Evolutionary conservation across 805 yeast species (phyloP).

Genomic region (Kluyveromyces wickerhamii): DNA sequence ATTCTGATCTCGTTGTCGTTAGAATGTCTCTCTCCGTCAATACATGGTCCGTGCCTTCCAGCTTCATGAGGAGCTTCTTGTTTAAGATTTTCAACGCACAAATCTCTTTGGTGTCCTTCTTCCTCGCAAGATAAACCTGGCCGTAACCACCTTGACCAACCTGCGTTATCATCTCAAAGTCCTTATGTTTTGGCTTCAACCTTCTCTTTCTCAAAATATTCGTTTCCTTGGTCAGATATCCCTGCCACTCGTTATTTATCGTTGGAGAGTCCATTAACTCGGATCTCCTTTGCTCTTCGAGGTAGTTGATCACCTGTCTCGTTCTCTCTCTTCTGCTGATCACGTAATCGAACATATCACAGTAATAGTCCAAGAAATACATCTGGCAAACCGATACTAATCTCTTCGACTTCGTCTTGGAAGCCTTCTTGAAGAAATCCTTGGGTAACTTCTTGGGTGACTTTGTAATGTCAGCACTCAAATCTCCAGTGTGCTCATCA

Average conservation of each 20-base stretch:
- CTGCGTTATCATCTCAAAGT: constrained; percentile 93
- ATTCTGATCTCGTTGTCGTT: constrained; percentile 91
- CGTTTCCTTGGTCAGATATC: constrained; percentile 77
- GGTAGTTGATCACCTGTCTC: constrained; percentile 54
- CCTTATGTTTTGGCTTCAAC: constrained; percentile 86
- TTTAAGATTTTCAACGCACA: constrained; percentile 91
- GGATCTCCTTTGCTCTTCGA: constrained; percentile 29
- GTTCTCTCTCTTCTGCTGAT: constrained; percentile 78
- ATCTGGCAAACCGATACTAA: constrained; percentile 86
- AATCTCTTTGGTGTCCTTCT: constrained; percentile 88
- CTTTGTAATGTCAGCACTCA: constrained; percentile 19
- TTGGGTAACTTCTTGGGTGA: constrained; percentile 32
- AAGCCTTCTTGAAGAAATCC: constrained; percentile 52
- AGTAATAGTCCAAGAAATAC: constrained; percentile 90
- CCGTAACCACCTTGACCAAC: constrained; percentile 99
- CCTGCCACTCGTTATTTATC: constrained; percentile 58
- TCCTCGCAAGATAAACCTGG: constrained; percentile 92
- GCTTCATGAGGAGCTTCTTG: constrained; percentile 74
- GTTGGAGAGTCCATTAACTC: constrained; percentile 21
- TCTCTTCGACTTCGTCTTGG: constrained; percentile 70
- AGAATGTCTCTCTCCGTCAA: constrained; percentile 93
- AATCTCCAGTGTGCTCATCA: constrained; percentile 15
- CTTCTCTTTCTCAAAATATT: constrained; percentile 81
- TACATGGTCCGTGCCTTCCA: constrained; percentile 93
- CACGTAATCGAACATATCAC: constrained; percentile 91